These are phyloP conservation scores for Metschnikowia sp. DNA, from an alignment of 805 yeast species.

Conservation along the genomic window DNA sequence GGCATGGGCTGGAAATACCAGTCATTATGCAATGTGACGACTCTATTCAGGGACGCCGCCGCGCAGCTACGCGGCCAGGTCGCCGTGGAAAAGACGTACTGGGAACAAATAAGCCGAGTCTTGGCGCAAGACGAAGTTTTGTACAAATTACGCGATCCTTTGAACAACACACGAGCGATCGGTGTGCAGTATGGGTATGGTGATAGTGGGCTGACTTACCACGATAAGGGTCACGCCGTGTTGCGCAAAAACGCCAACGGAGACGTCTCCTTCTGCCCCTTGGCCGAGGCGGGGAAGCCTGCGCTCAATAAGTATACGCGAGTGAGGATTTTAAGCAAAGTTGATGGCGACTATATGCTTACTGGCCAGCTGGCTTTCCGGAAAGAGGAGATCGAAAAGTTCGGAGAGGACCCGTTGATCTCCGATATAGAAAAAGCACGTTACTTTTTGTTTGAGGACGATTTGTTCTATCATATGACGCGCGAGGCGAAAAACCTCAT, in stretches of 20 bases:
- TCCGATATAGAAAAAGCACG: slow-evolving; percentile 65
- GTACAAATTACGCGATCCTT: slow-evolving; percentile 60
- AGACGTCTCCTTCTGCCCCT: slow-evolving; percentile 32
- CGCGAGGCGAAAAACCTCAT: slow-evolving; percentile 71
- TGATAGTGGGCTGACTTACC: slow-evolving; percentile 80
- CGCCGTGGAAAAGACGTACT: slow-evolving; percentile 60
- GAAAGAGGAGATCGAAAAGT: slow-evolving; percentile 8
- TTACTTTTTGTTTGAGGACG: slow-evolving; percentile 81
- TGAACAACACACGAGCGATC: slow-evolving; percentile 46
- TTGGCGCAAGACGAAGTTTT: slow-evolving; percentile 54
- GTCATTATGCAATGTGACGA: slow-evolving; percentile 56
- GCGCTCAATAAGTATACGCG: slow-evolving; percentile 48
- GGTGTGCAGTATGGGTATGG: slow-evolving; percentile 90
- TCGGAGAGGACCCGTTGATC: slow-evolving; percentile 27
- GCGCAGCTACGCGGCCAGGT: slow-evolving; percentile 52
- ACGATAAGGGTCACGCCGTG: slow-evolving; percentile 73
- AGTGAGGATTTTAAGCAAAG: slow-evolving; percentile 55
- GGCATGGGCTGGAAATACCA: slow-evolving; percentile 85
- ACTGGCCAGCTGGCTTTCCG: slow-evolving; percentile 48
- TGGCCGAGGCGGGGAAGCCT: slow-evolving; percentile 8
- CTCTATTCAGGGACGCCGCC: slow-evolving; percentile 50
- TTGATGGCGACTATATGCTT: slow-evolving; percentile 50
- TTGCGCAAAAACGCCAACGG: slow-evolving; percentile 48
- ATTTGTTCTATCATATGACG: slow-evolving; percentile 71
- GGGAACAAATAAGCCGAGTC: slow-evolving; percentile 53